Evolutionary conservation across 768 basidiomycete species (phyloP).

Genomic region (Russula griseocarnosa): DNA sequence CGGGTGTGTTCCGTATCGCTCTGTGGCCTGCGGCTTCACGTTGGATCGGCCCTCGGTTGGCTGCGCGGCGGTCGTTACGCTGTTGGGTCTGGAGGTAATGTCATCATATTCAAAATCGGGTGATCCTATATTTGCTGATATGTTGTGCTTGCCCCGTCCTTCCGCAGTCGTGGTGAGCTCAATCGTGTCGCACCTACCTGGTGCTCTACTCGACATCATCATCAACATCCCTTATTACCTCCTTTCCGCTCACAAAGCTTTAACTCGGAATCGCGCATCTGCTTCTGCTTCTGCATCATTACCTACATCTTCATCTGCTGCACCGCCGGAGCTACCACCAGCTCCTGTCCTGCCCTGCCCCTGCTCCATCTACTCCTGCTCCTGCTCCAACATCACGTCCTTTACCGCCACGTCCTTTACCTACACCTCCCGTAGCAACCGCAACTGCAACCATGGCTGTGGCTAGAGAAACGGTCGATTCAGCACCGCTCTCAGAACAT

Average conservation of each 20-base stretch:
- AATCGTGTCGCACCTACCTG: slow-evolving; percentile 66
- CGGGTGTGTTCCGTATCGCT: slow-evolving; percentile 41
- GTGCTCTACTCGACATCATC: slow-evolving; percentile 57
- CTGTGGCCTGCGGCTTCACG: slow-evolving; percentile 44
- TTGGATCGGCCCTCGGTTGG: slow-evolving; percentile 53
- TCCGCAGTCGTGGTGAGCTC: slow-evolving; percentile 63
- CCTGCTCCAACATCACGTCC: too few relatives aligned
- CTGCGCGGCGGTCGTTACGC: slow-evolving; percentile 64
- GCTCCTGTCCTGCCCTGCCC: not conserved
- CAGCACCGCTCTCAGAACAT: slow-evolving; percentile 27
- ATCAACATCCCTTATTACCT: slow-evolving; percentile 64
- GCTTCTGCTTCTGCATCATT: not conserved
- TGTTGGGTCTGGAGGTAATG: slow-evolving; percentile 75
- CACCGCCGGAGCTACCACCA: slow-evolving; percentile 19
- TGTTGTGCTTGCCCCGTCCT: slow-evolving; percentile 17
- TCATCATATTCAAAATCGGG: not conserved
- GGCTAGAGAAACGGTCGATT: slow-evolving; percentile 20
- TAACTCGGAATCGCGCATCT: slow-evolving; percentile 51
- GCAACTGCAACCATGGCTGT: not conserved
- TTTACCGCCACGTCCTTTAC: slow-evolving; percentile 12
- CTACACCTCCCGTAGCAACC: slow-evolving; percentile 31
- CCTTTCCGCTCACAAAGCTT: slow-evolving; percentile 55
- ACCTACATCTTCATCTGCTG: slow-evolving; percentile 26
- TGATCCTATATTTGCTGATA: not conserved
- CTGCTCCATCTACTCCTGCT: not conserved